Percentiles rank a stretch among this genome's conserved stretches.
These are phyloP conservation scores for Laetiporus sulphureus DNA, from an alignment of 1,284 basidiomycete genomes.

Conservation along the genomic window DNA sequence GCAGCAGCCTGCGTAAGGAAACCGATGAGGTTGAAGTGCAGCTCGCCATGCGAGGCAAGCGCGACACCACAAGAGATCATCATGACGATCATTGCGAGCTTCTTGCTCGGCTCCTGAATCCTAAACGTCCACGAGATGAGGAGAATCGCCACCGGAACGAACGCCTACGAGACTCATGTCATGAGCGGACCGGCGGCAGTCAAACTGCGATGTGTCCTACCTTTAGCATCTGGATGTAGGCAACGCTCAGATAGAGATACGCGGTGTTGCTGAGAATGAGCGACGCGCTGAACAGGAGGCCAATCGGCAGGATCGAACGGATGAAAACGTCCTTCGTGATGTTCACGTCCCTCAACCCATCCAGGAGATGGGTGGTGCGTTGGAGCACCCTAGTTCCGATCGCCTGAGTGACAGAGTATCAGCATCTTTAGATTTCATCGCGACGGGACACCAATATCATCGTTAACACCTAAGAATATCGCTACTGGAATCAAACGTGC, in stretches of 20 bases:
- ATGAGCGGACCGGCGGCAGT: too few species aligned
- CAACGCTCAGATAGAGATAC: conserved; percentile 86
- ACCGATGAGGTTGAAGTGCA: conserved; percentile 80
- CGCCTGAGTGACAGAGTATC: conserved; percentile 39
- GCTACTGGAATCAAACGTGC: too few species aligned
- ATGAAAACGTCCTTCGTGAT: conserved; percentile 82
- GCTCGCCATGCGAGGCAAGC: conserved; percentile 83
- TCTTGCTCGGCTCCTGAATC: conserved; percentile 83
- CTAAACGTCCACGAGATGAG: conserved; percentile 90
- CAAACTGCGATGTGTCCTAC: too few species aligned
- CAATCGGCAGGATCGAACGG: conserved; percentile 89
- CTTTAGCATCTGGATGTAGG: conserved; percentile 99
- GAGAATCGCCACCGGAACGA: conserved; percentile 94
- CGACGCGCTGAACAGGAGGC: conserved; percentile 86
- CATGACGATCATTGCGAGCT: conserved; percentile 77
- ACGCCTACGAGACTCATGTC: conserved; percentile 60
- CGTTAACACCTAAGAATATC: too few species aligned
- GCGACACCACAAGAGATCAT: conserved; percentile 92
- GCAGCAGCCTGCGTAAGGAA: conserved; percentile 83
- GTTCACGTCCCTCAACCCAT: conserved; percentile 83
- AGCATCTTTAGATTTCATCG: too few species aligned
- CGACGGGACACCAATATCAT: too few species aligned
- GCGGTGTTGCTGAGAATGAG: conserved; percentile 93
- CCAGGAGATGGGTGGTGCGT: conserved; percentile 84
- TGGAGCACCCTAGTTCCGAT: conserved; percentile 87